Evolutionary conservation across 2,329 filamentous ascomycete genomes (phyloP), one percentile per base, ranked within the genome.

Genomic region (Xylaria sp.): DNA sequence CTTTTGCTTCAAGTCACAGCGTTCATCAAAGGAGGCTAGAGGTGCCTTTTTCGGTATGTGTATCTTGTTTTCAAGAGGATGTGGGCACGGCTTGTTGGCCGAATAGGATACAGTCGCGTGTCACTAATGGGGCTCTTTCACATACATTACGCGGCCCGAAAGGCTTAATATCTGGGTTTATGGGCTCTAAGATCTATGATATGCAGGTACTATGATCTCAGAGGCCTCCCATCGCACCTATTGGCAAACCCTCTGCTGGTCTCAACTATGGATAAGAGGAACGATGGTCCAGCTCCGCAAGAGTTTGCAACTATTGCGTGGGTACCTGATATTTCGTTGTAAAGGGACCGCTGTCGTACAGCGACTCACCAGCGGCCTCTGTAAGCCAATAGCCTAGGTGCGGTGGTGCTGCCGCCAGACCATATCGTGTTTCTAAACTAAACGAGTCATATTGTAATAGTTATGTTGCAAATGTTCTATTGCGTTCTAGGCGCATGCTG

Each of bases 211-310:
- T 66, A 68, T 57, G 52, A 77, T 69, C 56, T 55, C 64, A 65
- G 68, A 75, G 73, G 68, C 72, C 71, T 48, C 72, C 73, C 56
- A 70, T 71, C 46, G 70, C 68, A 52, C 69, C 46, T 36, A 36
- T 63, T 46, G 15, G 30, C 18, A 41, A 46, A 41, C 25, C 30
- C 32, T 58, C 41, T 68, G 71, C 69, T 57, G 15, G 56, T 46
- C 39, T 65, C 56, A 36, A 50, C 61, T 63, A 18, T n/a, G 9
- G 43, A 46, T 39, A 55, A 30, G 41, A 20, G 34, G 34, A 48
- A 60, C 32, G 53, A 20, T 39, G 13, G 43, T 45, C 41, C 18
- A 30, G 34, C 18, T 41, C 34, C 28, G 20, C 43, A 8, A 63
- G 56, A 46, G 25, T 39, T 34, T 39, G 25, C 43, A 39, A 28